Conservation (phyloP, 805 yeast genomes). For the Candida krabiensis region DNA sequence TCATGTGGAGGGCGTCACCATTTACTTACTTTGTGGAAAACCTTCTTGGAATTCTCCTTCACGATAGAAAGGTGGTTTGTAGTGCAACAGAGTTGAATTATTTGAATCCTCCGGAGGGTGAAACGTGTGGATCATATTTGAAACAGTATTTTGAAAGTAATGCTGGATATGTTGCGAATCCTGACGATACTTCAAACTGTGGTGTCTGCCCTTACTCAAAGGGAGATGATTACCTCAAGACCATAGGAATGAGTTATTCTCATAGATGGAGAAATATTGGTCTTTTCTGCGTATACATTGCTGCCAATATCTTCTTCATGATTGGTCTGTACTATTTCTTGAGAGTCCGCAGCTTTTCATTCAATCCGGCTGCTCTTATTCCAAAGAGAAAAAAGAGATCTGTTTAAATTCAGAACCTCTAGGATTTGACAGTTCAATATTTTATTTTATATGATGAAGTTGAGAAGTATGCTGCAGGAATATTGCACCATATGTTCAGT, state of each 20-base stretch:
- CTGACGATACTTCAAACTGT: slow-evolving; percentile 48
- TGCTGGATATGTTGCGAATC: slow-evolving; percentile 60
- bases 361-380: not conserved
- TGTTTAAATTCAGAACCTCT: not conserved
- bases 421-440: too few relatives aligned
- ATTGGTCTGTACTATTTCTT: slow-evolving; percentile 34
- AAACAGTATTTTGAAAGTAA: slow-evolving; percentile 33
- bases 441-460: too few relatives aligned
- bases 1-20: slow-evolving; percentile 76
- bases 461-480: too few relatives aligned
- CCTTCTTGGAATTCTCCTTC: slow-evolving; percentile 49
- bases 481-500: too few relatives aligned
- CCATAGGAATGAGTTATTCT: slow-evolving; percentile 42
- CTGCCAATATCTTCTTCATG: slow-evolving; percentile 48
- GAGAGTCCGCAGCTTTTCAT: slow-evolving; percentile 28
- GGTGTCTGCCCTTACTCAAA: slow-evolving; percentile 46
- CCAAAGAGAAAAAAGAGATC: slow-evolving; percentile 12
- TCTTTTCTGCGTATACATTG: slow-evolving; percentile 54
- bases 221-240: slow-evolving; percentile 48
- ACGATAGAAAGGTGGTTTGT: slow-evolving; percentile 54
- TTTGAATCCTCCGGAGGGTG: slow-evolving; percentile 56
- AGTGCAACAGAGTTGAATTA: slow-evolving; percentile 45
- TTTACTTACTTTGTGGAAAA: slow-evolving; percentile 65
- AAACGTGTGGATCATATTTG: slow-evolving; percentile 63
- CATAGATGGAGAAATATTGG: slow-evolving; percentile 71